Evolutionary conservation across 192 early-diverging fungal species (phyloP), one percentile per base, ranked within the genome.

Genomic region (Coemansia sp.): DNA sequence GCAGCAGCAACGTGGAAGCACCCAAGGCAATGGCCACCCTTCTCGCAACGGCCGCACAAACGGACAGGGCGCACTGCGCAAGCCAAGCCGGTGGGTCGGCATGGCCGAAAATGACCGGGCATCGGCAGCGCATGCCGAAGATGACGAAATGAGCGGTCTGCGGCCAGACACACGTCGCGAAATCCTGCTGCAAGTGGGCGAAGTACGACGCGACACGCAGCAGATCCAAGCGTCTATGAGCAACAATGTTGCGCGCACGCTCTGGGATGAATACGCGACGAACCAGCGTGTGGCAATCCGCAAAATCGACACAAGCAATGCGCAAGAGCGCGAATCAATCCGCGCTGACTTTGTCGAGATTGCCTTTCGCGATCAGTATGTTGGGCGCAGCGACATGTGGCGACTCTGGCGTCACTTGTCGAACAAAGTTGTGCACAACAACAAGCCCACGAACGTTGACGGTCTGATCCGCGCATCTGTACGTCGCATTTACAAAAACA

Each of bases 301-400:
- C 71, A 78, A 93, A 85, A 80, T 93, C 47, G 89, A 93, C 47
- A 60, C 64, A 29, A 37, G 9, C n/a, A 59, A 56, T 48, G 13
- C 4, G 7, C 54, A 53, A 0, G 73, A 80, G 61, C 77, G 82
- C 54, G 82, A 82, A 23, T 56, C 69, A 8, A 87, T 94, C 14
- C 77, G 87, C 5, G 87, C 92, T 3, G 88, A 90, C 51, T 90
- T 91, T 75, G 76, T 98, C 14, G 96, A 96, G 63, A 74, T 98
- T 19, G 71, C 85, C 5, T 93, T 98, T 59, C 84, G 88, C 27
- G 93, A 96, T 64, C 95, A 97, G 62, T 96, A 96, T 67, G 81
- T 98, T 20, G 92, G 88, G 10, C 83, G 94, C 63, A 87, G 87
- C 74, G 94, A 97, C 73, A 97, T 97, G 94, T 96, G 94, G 94